A percentile compares a stretch with the other conserved stretches of the same genome.
These are phyloP conservation scores for Quercus tomentella DNA, from an alignment of 331 rosid genomes.

Conservation along the genomic window DNA sequence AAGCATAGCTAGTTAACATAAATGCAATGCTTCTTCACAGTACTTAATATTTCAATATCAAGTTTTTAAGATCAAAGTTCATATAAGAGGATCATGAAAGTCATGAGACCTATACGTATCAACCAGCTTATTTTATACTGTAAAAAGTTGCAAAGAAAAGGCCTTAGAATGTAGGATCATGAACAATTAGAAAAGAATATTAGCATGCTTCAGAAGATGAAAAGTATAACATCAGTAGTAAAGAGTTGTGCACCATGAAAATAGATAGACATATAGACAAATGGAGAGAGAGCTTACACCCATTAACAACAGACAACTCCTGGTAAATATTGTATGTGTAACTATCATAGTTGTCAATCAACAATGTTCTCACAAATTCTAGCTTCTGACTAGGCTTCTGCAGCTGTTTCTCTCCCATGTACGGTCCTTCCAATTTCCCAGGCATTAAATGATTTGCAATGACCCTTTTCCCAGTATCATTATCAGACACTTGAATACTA, in stretches of 20 bases:
- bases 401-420: conserved; percentile 28
- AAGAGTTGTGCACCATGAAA: not conserved
- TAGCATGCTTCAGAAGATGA: not conserved
- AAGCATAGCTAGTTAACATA: no score
- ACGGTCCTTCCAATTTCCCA: conserved; percentile 49
- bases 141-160: not conserved
- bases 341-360: conserved; percentile 98
- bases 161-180: not conserved
- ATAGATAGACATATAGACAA: not conserved
- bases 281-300: conserved; percentile 55
- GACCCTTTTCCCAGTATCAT: conserved; percentile 27
- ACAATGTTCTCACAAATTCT: conserved; percentile 70
- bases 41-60: not conserved
- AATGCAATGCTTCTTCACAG: no score
- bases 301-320: conserved; percentile 83
- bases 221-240: not conserved
- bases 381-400: conserved; percentile 37
- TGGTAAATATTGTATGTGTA: conserved; percentile 97
- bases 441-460: conserved; percentile 53
- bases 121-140: not conserved
- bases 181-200: not conserved
- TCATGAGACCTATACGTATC: no score
- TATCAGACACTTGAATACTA: conserved; percentile 16
- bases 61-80: not conserved
- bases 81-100: not conserved